Percentiles rank a stretch among this genome's conserved stretches.
Evolutionary conservation across 306 rosid genomes (phyloP).

Genomic region (Ammopiptanthus mongolicus): DNA sequence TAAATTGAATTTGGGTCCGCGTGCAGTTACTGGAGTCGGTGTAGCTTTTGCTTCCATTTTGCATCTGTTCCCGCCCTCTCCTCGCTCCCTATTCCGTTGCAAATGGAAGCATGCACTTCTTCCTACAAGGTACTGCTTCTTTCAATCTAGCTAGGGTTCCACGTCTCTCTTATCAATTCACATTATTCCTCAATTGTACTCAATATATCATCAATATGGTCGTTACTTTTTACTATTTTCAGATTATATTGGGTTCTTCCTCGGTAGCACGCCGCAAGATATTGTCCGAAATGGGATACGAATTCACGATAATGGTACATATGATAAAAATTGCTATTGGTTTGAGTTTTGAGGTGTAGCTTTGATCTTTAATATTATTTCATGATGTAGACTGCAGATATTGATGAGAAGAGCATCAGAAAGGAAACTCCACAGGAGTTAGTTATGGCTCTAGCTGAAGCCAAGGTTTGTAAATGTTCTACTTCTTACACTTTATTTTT

Average conservation of each 20-base stretch:
- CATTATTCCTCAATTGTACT: not conserved
- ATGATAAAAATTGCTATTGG: not conserved
- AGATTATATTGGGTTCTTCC: slow-evolving; percentile 75
- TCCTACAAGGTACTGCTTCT: slow-evolving; percentile 32
- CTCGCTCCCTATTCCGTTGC: not conserved
- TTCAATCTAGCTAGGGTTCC: slow-evolving; percentile 42
- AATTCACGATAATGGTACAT: slow-evolving; percentile 57
- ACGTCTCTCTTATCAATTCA: not conserved
- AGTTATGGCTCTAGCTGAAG: slow-evolving; percentile 90
- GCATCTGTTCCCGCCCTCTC: not conserved
- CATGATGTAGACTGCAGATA: slow-evolving; percentile 74
- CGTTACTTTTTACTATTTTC: slow-evolving; percentile 21
- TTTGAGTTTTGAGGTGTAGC: not conserved
- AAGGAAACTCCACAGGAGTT: slow-evolving; percentile 78
- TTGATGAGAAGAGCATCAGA: slow-evolving; percentile 85
- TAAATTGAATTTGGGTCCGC: not conserved
- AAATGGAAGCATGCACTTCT: slow-evolving; percentile 36
- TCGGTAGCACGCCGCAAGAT: slow-evolving; percentile 65
- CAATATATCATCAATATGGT: too few species aligned
- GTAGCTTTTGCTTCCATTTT: not conserved
- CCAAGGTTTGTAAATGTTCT: slow-evolving; percentile 51
- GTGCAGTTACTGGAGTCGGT: not conserved
- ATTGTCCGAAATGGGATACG: slow-evolving; percentile 72
- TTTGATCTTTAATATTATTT: not conserved
- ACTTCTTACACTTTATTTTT: not conserved